A percentile compares a stretch with the other conserved stretches of the same genome.
These are phyloP conservation scores for Lactarius deliciosus DNA, from an alignment of 768 basidiomycete species.

Conservation along the genomic window DNA sequence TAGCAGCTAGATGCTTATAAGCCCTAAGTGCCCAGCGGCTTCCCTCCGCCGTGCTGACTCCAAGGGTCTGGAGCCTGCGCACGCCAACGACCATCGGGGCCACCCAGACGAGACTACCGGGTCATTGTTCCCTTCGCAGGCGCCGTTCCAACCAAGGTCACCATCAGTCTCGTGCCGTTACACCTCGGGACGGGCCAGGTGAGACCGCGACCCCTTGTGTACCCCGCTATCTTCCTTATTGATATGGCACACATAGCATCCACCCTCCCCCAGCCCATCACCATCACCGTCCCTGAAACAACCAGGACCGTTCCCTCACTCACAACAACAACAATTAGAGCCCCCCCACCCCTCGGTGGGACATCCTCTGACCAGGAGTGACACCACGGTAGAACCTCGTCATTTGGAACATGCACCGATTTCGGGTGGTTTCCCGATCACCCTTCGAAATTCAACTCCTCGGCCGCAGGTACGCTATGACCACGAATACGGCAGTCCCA, in stretches of 20 bases:
- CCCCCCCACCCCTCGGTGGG: neutral
- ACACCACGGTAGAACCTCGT: neutral
- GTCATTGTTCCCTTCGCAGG: neutral
- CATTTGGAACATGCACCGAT: neutral
- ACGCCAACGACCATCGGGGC: neutral
- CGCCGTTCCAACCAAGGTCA: neutral
- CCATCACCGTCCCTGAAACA: neutral
- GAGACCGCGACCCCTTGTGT: neutral
- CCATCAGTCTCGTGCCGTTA: neutral
- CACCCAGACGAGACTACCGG: neutral
- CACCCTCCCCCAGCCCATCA: no score
- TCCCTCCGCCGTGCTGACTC: neutral
- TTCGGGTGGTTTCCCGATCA: neutral
- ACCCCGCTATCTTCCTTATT: neutral
- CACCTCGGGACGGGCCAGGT: neutral
- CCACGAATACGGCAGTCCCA: neutral
- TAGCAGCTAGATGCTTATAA: neutral
- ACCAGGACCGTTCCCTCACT: no score
- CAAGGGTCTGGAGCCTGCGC: neutral
- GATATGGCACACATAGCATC: neutral
- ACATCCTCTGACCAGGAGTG: neutral
- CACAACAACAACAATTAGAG: neutral
- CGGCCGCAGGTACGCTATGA: neutral
- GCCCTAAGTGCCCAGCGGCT: neutral
- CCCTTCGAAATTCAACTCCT: neutral